These are phyloP conservation scores for Epithemia pelagica DNA, from an alignment of 108 stramenopile species.

Conservation along the genomic window DNA sequence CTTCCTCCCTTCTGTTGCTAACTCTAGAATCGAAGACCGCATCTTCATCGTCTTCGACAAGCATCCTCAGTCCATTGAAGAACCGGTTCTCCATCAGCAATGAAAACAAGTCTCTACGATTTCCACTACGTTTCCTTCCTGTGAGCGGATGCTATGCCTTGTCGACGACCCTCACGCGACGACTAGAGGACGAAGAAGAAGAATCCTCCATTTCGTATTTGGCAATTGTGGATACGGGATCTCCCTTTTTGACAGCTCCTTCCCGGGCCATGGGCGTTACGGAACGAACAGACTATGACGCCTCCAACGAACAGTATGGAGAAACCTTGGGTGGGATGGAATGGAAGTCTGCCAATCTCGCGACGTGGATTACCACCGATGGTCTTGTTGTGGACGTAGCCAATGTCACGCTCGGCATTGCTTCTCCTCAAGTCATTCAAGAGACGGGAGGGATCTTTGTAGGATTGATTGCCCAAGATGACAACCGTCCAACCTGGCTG, in stretches of 20 bases:
- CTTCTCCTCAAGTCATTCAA: conserved; percentile 16
- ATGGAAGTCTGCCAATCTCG: conserved; percentile 37
- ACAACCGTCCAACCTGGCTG: conserved; percentile 48
- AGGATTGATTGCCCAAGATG: conserved; percentile 46
- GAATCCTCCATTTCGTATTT: conserved; percentile 10
- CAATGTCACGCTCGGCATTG: neutral
- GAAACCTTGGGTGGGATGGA: conserved; percentile 17
- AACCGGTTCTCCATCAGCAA: too few relatives aligned
- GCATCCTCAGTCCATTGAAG: too few relatives aligned
- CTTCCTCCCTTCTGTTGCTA: too few relatives aligned
- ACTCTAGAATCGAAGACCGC: too few relatives aligned
- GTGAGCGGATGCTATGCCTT: neutral
- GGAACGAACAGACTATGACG: neutral
- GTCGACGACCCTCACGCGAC: neutral
- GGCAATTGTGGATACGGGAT: conserved; percentile 60
- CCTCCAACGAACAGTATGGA: conserved; percentile 25
- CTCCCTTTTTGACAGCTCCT: conserved; percentile 51
- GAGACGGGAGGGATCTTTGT: conserved; percentile 58
- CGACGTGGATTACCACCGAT: conserved; percentile 7
- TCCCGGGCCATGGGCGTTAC: conserved; percentile 1
- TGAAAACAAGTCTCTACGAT: too few relatives aligned
- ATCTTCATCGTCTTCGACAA: too few relatives aligned
- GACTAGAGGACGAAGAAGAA: too few relatives aligned
- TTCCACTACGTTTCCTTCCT: neutral
- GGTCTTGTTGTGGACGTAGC: neutral